Percentiles rank a stretch among this genome's conserved stretches.
Evolutionary conservation across 768 basidiomycete species (phyloP).

Genomic region (Psilocybe cyanescens): DNA sequence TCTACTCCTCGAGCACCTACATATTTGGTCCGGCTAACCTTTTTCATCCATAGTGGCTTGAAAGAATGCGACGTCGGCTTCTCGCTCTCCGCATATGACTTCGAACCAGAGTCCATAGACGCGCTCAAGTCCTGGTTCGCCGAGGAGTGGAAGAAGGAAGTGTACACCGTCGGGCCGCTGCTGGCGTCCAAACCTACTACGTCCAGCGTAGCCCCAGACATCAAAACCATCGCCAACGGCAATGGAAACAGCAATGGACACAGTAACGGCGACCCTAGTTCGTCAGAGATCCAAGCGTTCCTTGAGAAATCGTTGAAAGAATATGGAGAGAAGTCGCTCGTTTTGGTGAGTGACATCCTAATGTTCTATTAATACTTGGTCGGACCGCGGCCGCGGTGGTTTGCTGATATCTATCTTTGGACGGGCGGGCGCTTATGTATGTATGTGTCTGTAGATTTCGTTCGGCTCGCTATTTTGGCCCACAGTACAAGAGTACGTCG

Average conservation of each 20-base stretch:
- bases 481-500: constrained; percentile 5
- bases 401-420: no score
- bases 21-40: no score
- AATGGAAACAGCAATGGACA: no score
- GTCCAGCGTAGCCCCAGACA: background rate
- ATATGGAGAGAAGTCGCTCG: constrained; percentile 6
- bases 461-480: constrained; percentile 16
- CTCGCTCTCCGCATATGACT: background rate
- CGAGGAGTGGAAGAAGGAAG: constrained; percentile 1
- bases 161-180: constrained; percentile 13
- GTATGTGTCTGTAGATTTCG: constrained; percentile 2
- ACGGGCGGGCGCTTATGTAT: background rate
- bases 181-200: background rate
- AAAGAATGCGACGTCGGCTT: constrained; percentile 9
- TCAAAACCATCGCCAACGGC: background rate
- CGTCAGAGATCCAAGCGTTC: constrained; percentile 4
- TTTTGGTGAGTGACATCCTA: constrained; percentile 1
- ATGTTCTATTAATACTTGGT: no score
- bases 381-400: no score
- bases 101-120: constrained; percentile 5
- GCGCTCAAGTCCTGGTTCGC: constrained; percentile 11
- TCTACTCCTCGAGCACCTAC: no score
- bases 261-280: background rate
- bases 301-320: background rate
- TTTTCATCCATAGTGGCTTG: background rate